Conservation (phyloP, 306 rosid genomes). For the Medicago truncatula region DNA sequence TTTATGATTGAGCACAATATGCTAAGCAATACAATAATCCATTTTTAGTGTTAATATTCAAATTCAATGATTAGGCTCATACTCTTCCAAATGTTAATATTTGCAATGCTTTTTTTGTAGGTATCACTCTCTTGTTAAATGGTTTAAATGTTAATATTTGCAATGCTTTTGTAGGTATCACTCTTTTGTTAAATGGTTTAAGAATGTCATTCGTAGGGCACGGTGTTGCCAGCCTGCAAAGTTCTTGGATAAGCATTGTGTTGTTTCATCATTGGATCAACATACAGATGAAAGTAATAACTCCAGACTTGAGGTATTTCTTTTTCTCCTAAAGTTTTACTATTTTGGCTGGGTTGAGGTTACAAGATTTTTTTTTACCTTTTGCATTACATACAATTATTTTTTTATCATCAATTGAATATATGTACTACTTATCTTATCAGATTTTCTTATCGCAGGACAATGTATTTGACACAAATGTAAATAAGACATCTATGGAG, state of each 20-base stretch:
- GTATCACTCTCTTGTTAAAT: slow-evolving; percentile 62
- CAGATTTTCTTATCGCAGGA: slow-evolving; percentile 47
- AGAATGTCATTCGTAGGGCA: slow-evolving; percentile 65
- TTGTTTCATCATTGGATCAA: slow-evolving; percentile 46
- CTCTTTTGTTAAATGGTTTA: slow-evolving; percentile 63
- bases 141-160: too few species aligned
- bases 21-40: too few species aligned
- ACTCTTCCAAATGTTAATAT: slow-evolving; percentile 32
- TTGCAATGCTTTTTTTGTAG: slow-evolving; percentile 55
- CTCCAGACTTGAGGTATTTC: slow-evolving; percentile 58
- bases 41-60: neutral
- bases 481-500: slow-evolving; percentile 43
- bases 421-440: slow-evolving; percentile 19
- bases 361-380: slow-evolving; percentile 16
- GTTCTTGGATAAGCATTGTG: slow-evolving; percentile 82
- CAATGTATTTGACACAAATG: slow-evolving; percentile 39
- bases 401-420: slow-evolving; percentile 12
- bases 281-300: slow-evolving; percentile 37
- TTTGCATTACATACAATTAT: neutral
- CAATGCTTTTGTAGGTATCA: slow-evolving; percentile 62
- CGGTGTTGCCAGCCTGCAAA: slow-evolving; percentile 56
- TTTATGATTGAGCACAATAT: slow-evolving; percentile 15
- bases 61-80: slow-evolving; percentile 19
- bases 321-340: slow-evolving; percentile 31
- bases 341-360: slow-evolving; percentile 34